Conservation (phyloP, 306 rosid genomes). For the Amphicarpaea edgeworthii region DNA sequence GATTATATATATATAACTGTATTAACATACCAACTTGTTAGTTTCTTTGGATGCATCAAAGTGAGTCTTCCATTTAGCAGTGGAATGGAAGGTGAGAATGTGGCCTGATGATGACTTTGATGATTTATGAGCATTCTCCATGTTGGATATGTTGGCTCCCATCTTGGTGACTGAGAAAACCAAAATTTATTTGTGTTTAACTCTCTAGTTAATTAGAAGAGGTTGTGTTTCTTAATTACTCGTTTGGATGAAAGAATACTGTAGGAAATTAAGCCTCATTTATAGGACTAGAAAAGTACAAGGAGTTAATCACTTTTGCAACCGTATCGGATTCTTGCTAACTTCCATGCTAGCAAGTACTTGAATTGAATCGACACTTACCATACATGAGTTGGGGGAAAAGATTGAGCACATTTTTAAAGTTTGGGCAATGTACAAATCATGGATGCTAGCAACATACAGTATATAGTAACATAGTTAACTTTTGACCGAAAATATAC, state of each 20-base stretch:
- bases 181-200: background rate
- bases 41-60: conserved; percentile 56
- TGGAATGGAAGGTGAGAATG: conserved; percentile 56
- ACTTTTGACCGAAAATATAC: no score
- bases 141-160: conserved; percentile 54
- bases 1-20: background rate
- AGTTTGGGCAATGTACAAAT: background rate
- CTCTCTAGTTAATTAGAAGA: conserved; percentile 11
- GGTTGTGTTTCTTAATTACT: background rate
- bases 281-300: conserved; percentile 40
- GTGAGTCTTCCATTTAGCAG: conserved; percentile 67
- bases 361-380: background rate
- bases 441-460: background rate
- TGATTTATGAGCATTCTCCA: conserved; percentile 29
- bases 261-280: conserved; percentile 13
- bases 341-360: background rate
- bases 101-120: conserved; percentile 31
- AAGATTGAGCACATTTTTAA: background rate
- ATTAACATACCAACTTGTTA: conserved; percentile 66
- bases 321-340: conserved; percentile 36
- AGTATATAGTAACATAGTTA: no score
- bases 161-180: conserved; percentile 38
- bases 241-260: background rate
- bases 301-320: background rate
- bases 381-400: background rate